Base-by-base conservation (phyloP, 2,329 filamentous ascomycete species). In the Fusarium ambrosium region DNA sequence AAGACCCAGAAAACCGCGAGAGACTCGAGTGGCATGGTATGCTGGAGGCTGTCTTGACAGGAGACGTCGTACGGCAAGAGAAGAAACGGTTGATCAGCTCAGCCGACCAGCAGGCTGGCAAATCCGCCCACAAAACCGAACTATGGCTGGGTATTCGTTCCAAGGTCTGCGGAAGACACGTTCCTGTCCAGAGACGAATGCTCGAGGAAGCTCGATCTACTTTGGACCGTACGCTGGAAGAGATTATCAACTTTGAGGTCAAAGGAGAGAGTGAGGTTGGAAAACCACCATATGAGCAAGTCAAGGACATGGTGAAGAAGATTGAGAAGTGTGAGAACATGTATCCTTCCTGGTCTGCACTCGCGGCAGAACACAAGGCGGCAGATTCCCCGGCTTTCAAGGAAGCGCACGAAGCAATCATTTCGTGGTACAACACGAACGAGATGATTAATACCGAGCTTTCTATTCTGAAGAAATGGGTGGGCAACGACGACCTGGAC, bases 11-110 rank as follows among this genome's bases (percentile, higher is more conserved):
- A 73, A 98, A 95, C 80, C 90, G 95, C 71, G 97, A 98, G 83
- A 89, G 96, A 53, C 87, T 99, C 27, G 97, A 99, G 84, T 99
- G 97, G 97, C 95, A 99, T 84, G 95, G 95, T 4, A 99, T 99
- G 97, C 86, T 99, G 66, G 94, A 96, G 69, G 97, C 96, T 16
- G 97, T 99, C 5, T 86, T 99, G 76, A 98, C 95, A 1, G 97
- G 97, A 75, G 97, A 99, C 82, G 97, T 99, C 10, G 96, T 99
- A 68, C 94, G 95, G 79, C 97, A 99, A 83, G 97, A 99, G 85
- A 99, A 99, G 88, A 97, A 98, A 83, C 92, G 97, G 53, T 84
- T 99, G 79, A 97, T 97, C 76, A 95, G 95, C 55, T 92, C 94
- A 5, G 87, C 88, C 14, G 91, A 92, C 63, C 87, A 88, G 75